Base-by-base conservation (phyloP, 2,329 filamentous ascomycete species). In the Bisporella sp. region DNA sequence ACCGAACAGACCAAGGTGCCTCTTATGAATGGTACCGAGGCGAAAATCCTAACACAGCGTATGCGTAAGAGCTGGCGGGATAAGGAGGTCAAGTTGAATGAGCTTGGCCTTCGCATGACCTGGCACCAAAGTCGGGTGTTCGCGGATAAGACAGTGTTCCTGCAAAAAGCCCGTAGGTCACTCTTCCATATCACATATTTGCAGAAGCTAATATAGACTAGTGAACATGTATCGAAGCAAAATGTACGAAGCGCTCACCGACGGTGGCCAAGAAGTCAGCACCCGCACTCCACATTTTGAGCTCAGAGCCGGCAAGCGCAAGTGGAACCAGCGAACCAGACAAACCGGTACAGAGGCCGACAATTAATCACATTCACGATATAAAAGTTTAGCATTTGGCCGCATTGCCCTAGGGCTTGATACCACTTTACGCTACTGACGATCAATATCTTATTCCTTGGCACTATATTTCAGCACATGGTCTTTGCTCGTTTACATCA, bases 51-150 rank as follows among this genome's bases (percentile, higher is more conserved):
- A 1, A 84, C 95, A 40, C 89, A 91, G 30, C 78, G 82, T 52
- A 83, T 90, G 68, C 82, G 82, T 46, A 83, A 80, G 63, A 73
- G 75, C 42, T 79, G 82, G 58, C 81, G 89, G 46, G 79, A 77
- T 46, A 93, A 89, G 71, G 92, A 97, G 66, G 83, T 93, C n/a
- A 81, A 88, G 45, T 73, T 97, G 54, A 97, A 97, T 65, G 91
- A 97, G 64, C 73, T 97, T 43, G 92, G 90, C 2, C 95, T 95
- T 67, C 82, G 92, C 44, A 95, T 99, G 87, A 91, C 89, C 45
- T 99, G 93, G 92, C 84, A 91, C 49, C 92, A 97, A 71, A 93
- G 90, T 66, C 79, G 92, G 62, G 88, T 92, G 8, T 96, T 97
- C 72, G 85, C 90, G 1, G 87, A 86, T 9, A 79, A 89, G 59